phyloP scores from a whole-genome alignment of 768 basidiomycete species.

The Nidularia pulvinata region DNA sequence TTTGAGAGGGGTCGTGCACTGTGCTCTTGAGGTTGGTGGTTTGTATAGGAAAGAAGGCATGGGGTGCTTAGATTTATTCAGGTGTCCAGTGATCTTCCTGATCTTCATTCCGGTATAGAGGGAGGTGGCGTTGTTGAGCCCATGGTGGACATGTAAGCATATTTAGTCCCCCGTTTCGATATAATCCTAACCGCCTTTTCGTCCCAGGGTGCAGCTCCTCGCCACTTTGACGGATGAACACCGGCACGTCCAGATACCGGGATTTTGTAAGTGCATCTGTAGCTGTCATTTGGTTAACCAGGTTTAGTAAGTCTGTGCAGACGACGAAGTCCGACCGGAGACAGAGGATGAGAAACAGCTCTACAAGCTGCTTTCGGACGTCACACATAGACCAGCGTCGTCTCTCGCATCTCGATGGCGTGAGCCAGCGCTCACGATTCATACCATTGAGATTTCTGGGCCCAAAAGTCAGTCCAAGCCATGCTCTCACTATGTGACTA shows the following conservation, averaged over 20 bases:
- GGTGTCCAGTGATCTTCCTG: constrained; percentile 74
- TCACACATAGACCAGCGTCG: constrained; percentile 68
- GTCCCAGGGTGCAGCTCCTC: constrained; percentile 72
- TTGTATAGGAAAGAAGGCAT: not conserved
- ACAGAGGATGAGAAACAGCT: constrained; percentile 66
- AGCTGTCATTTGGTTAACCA: not conserved
- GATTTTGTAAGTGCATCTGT: constrained; percentile 68
- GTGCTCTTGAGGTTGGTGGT: constrained; percentile 62
- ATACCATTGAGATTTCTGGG: constrained; percentile 82
- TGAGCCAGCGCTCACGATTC: constrained; percentile 88
- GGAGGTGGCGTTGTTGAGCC: constrained; percentile 90
- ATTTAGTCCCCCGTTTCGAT: not conserved
- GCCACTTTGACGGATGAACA: constrained; percentile 63
- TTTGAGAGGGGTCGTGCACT: constrained; percentile 91
- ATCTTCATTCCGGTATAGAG: constrained; percentile 93
- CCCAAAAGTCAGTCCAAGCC: constrained; percentile 62
- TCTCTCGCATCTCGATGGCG: constrained; percentile 83
- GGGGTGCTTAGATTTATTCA: constrained; percentile 17
- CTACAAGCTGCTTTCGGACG: constrained; percentile 66
- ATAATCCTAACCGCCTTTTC: not conserved
- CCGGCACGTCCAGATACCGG: constrained; percentile 66
- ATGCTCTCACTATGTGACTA: not conserved
- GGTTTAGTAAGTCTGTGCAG: constrained; percentile 39
- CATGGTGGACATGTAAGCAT: constrained; percentile 83
- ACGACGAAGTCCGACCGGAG: constrained; percentile 74